phyloP scores from a whole-genome alignment of 306 rosid genomes.

The Phaseolus lunatus region DNA sequence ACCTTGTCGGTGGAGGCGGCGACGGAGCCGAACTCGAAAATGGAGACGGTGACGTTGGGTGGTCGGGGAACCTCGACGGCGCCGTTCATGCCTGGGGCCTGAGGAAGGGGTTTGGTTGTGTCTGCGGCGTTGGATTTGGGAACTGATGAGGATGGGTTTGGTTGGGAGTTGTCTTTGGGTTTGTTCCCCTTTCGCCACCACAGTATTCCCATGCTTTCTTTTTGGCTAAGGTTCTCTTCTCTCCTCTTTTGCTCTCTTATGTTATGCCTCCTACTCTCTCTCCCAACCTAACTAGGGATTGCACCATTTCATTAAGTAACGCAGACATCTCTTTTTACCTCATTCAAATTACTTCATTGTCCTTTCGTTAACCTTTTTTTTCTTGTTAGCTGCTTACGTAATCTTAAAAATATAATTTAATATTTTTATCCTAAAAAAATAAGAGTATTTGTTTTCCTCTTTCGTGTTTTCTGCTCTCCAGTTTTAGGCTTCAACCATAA shows the following conservation, averaged over 20 bases:
- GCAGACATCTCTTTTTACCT: not conserved
- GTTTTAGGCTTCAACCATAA: too few relatives aligned
- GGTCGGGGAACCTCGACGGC: slow-evolving; percentile 85
- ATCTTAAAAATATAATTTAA: too few relatives aligned
- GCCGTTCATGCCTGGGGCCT: slow-evolving; percentile 81
- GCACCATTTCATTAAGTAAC: not conserved
- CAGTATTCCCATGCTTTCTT: slow-evolving; percentile 71
- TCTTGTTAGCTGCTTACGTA: not conserved
- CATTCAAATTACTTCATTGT: slow-evolving; percentile 30
- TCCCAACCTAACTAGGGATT: slow-evolving; percentile 15
- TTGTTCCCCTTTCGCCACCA: slow-evolving; percentile 77
- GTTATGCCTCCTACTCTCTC: not conserved
- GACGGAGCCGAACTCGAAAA: slow-evolving; percentile 88
- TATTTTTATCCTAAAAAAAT: too few relatives aligned
- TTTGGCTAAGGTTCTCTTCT: not conserved
- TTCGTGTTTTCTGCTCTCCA: too few relatives aligned
- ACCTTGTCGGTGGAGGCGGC: slow-evolving; percentile 78
- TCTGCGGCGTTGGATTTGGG: slow-evolving; percentile 13
- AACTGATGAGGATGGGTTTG: slow-evolving; percentile 34
- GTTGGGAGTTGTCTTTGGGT: slow-evolving; percentile 42
- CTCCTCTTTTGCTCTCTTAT: not conserved
- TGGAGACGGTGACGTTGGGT: slow-evolving; percentile 53
- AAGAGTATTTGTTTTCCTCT: too few relatives aligned
- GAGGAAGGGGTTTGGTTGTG: slow-evolving; percentile 11
- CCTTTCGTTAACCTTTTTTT: not conserved